A percentile compares a stretch with the other conserved stretches of the same genome.
Conservation (phyloP, 176 grass and related monocot species). For the Eremochloa ophiuroides region DNA sequence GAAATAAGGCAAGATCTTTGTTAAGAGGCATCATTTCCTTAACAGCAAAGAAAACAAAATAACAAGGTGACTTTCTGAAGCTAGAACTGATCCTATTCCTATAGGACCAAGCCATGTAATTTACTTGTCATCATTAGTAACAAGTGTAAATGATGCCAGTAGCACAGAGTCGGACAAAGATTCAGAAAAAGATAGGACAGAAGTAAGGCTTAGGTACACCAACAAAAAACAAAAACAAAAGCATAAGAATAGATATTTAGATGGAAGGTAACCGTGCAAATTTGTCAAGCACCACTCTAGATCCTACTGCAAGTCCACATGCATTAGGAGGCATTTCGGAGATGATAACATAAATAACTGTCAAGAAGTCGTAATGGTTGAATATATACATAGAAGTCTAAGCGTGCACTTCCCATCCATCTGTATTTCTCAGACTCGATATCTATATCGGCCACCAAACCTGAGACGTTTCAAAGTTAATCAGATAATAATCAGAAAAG, state of each 20-base stretch:
- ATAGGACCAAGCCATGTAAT: background rate
- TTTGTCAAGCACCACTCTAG: background rate
- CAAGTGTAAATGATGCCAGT: background rate
- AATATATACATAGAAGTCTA: slow-evolving; percentile 75
- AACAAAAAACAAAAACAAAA: background rate
- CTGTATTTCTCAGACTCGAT: slow-evolving; percentile 83
- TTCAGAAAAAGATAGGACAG: background rate
- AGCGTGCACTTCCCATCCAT: slow-evolving; percentile 84
- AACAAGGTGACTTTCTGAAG: background rate
- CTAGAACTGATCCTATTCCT: background rate
- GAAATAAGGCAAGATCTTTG: background rate
- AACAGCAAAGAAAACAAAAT: background rate
- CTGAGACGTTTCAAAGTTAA: slow-evolving; percentile 24
- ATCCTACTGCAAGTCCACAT: background rate
- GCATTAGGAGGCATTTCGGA: background rate
- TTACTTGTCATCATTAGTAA: background rate
- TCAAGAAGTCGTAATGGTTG: slow-evolving; percentile 2
- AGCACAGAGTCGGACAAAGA: background rate
- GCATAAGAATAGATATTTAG: background rate
- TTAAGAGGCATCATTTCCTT: background rate
- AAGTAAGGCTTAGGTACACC: background rate
- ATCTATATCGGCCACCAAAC: slow-evolving; percentile 86
- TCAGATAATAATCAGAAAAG: background rate
- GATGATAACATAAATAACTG: background rate
- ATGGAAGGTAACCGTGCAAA: background rate